Evolutionary conservation across 306 rosid genomes (phyloP).

Genomic region (Cicer cuneatum): DNA sequence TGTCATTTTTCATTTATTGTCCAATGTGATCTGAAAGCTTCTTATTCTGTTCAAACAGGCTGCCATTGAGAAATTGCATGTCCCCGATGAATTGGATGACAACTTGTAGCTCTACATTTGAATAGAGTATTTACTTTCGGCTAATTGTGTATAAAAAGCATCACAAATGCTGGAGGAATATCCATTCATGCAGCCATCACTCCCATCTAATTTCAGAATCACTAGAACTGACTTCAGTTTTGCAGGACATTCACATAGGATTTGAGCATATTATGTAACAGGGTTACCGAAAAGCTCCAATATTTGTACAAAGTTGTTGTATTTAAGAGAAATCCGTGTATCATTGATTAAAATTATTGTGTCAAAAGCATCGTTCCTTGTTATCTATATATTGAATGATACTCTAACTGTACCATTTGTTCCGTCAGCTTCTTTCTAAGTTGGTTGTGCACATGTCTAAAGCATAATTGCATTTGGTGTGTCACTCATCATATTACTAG

Average conservation of each 20-base stretch:
- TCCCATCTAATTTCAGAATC: slow-evolving; percentile 38
- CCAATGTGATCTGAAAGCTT: background rate
- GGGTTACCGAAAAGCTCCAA: slow-evolving; percentile 33
- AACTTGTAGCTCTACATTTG: slow-evolving; percentile 51
- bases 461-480: too few relatives aligned
- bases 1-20: background rate
- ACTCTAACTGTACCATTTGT: too few relatives aligned
- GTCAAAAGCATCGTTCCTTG: slow-evolving; percentile 1
- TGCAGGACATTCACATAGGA: slow-evolving; percentile 55
- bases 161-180: slow-evolving; percentile 40
- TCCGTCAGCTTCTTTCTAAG: too few relatives aligned
- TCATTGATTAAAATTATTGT: slow-evolving; percentile 21
- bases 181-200: slow-evolving; percentile 38
- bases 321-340: slow-evolving; percentile 40
- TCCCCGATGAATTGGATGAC: slow-evolving; percentile 90
- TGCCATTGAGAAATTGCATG: slow-evolving; percentile 86
- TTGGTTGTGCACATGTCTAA: too few relatives aligned
- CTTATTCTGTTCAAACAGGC: slow-evolving; percentile 61
- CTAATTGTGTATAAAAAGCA: slow-evolving; percentile 47
- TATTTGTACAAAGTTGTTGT: slow-evolving; percentile 44
- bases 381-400: background rate
- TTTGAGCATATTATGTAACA: slow-evolving; percentile 43
- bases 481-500: too few relatives aligned
- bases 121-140: slow-evolving; percentile 52
- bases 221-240: slow-evolving; percentile 52